Evolutionary conservation across 345 rosid species (phyloP).

Genomic region (Boechera divaricarpa): DNA sequence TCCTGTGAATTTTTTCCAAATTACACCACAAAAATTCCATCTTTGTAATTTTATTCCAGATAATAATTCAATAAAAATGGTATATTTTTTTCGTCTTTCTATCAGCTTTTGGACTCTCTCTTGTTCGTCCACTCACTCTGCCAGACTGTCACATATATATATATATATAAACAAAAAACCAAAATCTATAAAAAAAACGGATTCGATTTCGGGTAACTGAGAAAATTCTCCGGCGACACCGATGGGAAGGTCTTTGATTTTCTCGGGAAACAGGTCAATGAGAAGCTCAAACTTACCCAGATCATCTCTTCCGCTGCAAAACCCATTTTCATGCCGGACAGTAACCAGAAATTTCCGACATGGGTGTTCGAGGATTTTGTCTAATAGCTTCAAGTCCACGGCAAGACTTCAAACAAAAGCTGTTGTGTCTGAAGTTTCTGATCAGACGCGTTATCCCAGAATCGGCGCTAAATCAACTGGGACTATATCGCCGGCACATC

Average conservation of each 20-base stretch:
- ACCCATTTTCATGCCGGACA: constrained; percentile 36
- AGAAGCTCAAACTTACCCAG: constrained; percentile 48
- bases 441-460: constrained; percentile 57
- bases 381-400: constrained; percentile 22
- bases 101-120: constrained; percentile 18
- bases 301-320: constrained; percentile 39
- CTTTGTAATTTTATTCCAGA: constrained; percentile 13
- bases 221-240: constrained; percentile 16
- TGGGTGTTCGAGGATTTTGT: constrained; percentile 41
- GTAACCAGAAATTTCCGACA: constrained; percentile 24
- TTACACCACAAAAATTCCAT: background rate
- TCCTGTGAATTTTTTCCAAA: background rate
- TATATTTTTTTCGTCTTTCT: background rate
- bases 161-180: background rate
- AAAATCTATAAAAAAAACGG: background rate
- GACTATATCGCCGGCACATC: constrained; percentile 65
- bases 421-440: constrained; percentile 50
- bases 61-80: background rate
- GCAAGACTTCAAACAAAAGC: constrained; percentile 50
- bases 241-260: constrained; percentile 60
- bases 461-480: constrained; percentile 73
- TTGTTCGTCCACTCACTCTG: constrained; percentile 26
- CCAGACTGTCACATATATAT: background rate
- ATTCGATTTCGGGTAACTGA: background rate
- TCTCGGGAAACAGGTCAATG: constrained; percentile 53